These are phyloP conservation scores for Camellia oleifera DNA, from an alignment of 179 eudicot genomes.

Conservation along the genomic window DNA sequence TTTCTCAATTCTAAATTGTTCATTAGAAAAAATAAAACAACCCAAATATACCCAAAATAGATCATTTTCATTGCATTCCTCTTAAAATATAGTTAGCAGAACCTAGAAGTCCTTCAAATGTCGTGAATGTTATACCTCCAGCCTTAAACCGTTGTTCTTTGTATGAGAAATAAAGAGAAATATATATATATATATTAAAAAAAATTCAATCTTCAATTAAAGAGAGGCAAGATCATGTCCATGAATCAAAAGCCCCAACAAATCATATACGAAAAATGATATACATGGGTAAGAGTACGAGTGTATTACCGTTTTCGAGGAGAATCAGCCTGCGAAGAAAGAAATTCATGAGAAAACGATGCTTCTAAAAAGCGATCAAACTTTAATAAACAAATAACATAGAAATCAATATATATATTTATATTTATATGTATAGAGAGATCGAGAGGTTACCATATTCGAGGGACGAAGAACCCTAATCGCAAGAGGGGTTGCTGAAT, in stretches of 20 bases:
- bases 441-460: background rate
- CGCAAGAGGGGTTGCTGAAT: background rate
- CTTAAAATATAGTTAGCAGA: too few species aligned
- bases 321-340: constrained; percentile 40
- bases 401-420: background rate
- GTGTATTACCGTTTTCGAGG: constrained; percentile 35
- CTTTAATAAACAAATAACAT: background rate
- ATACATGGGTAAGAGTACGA: background rate
- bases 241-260: background rate
- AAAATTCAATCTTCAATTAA: too few species aligned
- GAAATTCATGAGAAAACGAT: background rate
- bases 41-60: too few species aligned
- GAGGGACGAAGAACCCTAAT: constrained; percentile 13
- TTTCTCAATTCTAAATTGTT: too few species aligned
- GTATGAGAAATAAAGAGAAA: too few species aligned
- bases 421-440: background rate
- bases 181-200: too few species aligned
- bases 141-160: too few species aligned
- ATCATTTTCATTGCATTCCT: too few species aligned
- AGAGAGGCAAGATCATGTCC: background rate
- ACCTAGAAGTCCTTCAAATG: too few species aligned
- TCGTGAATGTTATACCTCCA: too few species aligned
- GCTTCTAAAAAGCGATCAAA: background rate
- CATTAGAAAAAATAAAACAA: too few species aligned
- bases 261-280: background rate